Evolutionary conservation across 495 filamentous ascomycete species (phyloP).

Genomic region (Xylaria bambusicola): DNA sequence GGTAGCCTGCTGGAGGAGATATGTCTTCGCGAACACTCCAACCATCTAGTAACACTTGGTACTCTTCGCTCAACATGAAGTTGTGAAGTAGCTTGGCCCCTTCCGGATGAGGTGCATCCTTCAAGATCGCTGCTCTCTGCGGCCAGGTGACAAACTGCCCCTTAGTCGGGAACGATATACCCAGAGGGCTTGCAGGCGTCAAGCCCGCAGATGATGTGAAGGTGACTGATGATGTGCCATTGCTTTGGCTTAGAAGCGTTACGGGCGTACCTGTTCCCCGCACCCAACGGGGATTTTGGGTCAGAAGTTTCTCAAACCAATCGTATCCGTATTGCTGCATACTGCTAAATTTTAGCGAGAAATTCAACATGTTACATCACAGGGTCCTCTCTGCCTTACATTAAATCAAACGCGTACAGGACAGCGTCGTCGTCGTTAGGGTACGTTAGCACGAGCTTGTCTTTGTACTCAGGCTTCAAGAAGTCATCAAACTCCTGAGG

Average conservation of each 20-base stretch:
- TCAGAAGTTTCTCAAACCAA: slow-evolving; percentile 40
- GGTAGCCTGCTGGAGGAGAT: slow-evolving; percentile 14
- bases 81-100: slow-evolving; percentile 36
- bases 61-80: slow-evolving; percentile 32
- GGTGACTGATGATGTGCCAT: slow-evolving; percentile 21
- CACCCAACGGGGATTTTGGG: slow-evolving; percentile 40
- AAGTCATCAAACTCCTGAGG: slow-evolving; percentile 31
- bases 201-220: not conserved
- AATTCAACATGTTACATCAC: not conserved
- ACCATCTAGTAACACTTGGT: slow-evolving; percentile 16
- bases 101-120: slow-evolving; percentile 38
- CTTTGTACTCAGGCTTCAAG: slow-evolving; percentile 35
- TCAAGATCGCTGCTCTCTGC: slow-evolving; percentile 38
- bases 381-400: slow-evolving; percentile 16
- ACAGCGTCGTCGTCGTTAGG: slow-evolving; percentile 45
- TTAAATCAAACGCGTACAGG: slow-evolving; percentile 36
- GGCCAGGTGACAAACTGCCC: slow-evolving; percentile 37
- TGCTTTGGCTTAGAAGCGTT: slow-evolving; percentile 20
- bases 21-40: slow-evolving; percentile 22
- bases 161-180: slow-evolving; percentile 20
- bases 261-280: slow-evolving; percentile 37
- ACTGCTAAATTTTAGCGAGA: slow-evolving; percentile 5
- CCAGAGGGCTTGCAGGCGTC: not conserved
- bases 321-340: slow-evolving; percentile 35
- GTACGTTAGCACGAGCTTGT: slow-evolving; percentile 41